A percentile compares a stretch with the other conserved stretches of the same genome.
These are phyloP conservation scores for Ganoderma lingzhi DNA, from an alignment of 1,284 basidiomycete genomes.

Conservation along the genomic window DNA sequence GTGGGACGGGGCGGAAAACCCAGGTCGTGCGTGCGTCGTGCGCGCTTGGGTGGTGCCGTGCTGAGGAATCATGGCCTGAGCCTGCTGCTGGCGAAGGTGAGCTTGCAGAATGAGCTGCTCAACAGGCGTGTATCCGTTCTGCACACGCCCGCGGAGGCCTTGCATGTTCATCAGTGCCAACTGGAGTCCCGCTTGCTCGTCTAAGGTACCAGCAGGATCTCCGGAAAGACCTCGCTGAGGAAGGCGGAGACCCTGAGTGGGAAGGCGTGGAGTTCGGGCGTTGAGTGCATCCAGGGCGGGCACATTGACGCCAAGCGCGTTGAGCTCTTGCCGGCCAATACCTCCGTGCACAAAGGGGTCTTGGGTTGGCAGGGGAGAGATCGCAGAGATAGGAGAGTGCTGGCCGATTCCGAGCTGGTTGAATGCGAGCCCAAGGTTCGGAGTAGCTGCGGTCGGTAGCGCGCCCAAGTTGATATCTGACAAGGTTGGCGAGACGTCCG, in stretches of 20 bases:
- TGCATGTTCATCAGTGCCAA: slow-evolving; percentile 31
- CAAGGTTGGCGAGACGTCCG: slow-evolving; percentile 16
- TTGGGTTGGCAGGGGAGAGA: slow-evolving; percentile 19
- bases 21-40: neutral
- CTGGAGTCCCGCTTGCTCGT: slow-evolving; percentile 28
- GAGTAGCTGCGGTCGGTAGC: slow-evolving; percentile 9
- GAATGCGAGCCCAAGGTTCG: slow-evolving; percentile 24
- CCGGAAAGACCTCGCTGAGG: slow-evolving; percentile 13
- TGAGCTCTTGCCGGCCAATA: slow-evolving; percentile 11
- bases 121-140: slow-evolving; percentile 68
- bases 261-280: slow-evolving; percentile 21
- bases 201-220: slow-evolving; percentile 9
- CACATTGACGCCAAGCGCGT: slow-evolving; percentile 15
- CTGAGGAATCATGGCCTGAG: slow-evolving; percentile 30
- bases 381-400: no score
- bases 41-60: slow-evolving; percentile 7
- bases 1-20: neutral
- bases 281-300: slow-evolving; percentile 24
- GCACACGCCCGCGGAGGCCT: slow-evolving; percentile 31
- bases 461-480: slow-evolving; percentile 28
- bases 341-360: slow-evolving; percentile 1
- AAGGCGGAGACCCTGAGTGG: slow-evolving; percentile 21
- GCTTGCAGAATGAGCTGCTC: slow-evolving; percentile 73
- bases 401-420: slow-evolving; percentile 21
- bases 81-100: slow-evolving; percentile 49